These are phyloP conservation scores for Coniochaeta sp. DNA, from an alignment of 2,329 filamentous ascomycete genomes.

Conservation along the genomic window DNA sequence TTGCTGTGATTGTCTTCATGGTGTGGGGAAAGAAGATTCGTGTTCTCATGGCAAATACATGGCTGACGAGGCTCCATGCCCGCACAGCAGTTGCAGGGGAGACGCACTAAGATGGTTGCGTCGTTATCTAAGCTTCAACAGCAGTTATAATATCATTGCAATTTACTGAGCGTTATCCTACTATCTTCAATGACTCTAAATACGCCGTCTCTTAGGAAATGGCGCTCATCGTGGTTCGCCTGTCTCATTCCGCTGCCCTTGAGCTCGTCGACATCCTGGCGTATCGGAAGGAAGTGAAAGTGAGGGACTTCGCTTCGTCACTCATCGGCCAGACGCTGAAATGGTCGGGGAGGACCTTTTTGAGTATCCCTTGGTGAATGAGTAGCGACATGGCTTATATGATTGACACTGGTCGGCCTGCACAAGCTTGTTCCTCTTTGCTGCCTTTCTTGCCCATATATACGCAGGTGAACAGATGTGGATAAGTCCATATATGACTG, in stretches of 20 bases:
- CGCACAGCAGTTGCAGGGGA: not conserved
- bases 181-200: not conserved
- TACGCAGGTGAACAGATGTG: no score
- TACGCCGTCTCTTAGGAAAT: constrained; percentile 7
- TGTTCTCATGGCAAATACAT: constrained; percentile 32
- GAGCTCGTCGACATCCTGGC: constrained; percentile 17
- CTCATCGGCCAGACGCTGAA: constrained; percentile 15
- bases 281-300: constrained; percentile 10
- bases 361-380: not conserved
- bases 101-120: not conserved
- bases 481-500: no score
- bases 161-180: not conserved
- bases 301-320: constrained; percentile 15
- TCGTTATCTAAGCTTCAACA: not conserved
- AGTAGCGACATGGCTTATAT: no score
- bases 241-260: constrained; percentile 5
- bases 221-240: constrained; percentile 5
- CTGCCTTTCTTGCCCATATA: no score
- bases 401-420: no score
- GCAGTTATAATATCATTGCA: not conserved
- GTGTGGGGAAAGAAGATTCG: constrained; percentile 38
- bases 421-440: no score
- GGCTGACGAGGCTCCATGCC: constrained; percentile 26
- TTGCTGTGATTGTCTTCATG: constrained; percentile 36
- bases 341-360: constrained; percentile 7